Percentiles rank a stretch among this genome's conserved stretches.
These are phyloP conservation scores for Leucosporidium creatinivorum DNA, from an alignment of 768 basidiomycete species.

Conservation along the genomic window DNA sequence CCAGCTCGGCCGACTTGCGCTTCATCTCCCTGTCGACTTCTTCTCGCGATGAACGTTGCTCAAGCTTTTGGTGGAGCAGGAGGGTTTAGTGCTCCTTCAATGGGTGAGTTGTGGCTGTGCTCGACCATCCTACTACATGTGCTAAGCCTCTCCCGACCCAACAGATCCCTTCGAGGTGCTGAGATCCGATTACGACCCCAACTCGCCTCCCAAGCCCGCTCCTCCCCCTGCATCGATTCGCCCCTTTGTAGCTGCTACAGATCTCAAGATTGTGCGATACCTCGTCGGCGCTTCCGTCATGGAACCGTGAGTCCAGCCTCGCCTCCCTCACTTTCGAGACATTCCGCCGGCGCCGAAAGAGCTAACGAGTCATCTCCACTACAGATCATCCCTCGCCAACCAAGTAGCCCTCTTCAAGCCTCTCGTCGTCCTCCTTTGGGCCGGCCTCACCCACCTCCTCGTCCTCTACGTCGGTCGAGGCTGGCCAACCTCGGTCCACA, in stretches of 20 bases:
- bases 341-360: too few species aligned
- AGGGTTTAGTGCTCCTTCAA: too few species aligned
- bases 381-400: conserved; percentile 20
- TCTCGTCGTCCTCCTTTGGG: conserved; percentile 6
- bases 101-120: too few species aligned
- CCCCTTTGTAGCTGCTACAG: conserved; percentile 6
- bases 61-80: too few species aligned
- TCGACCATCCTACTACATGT: too few species aligned
- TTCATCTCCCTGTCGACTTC: too few species aligned
- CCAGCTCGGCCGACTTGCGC: too few species aligned
- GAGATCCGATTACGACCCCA: too few species aligned
- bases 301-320: conserved; percentile 22
- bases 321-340: not conserved
- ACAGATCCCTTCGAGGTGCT: too few species aligned
- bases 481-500: conserved; percentile 20
- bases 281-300: conserved; percentile 20
- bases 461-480: conserved; percentile 6
- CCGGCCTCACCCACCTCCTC: conserved; percentile 9
- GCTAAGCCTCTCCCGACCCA: too few species aligned
- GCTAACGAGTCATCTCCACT: not conserved
- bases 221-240: conserved; percentile 21
- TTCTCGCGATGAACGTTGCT: too few species aligned
- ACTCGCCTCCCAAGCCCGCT: not conserved
- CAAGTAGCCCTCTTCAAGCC: conserved; percentile 15
- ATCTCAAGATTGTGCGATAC: conserved; percentile 24